Conservation (phyloP, 257 asterid genomes). For the Nemophila menziesii region DNA sequence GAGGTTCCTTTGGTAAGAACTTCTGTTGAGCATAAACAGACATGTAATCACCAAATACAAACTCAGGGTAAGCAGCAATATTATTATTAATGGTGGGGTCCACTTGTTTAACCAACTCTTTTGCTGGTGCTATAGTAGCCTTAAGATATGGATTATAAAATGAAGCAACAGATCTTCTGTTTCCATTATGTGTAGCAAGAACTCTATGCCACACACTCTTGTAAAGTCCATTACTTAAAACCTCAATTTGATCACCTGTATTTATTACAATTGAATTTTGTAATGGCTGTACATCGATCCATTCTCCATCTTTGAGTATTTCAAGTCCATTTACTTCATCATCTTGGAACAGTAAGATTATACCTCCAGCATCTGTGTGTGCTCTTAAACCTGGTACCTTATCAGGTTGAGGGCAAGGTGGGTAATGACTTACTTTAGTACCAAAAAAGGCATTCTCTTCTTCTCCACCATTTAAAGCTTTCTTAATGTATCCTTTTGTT, state of each 20-base stretch:
- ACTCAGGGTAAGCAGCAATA: slow-evolving; percentile 34
- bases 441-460: slow-evolving; percentile 52
- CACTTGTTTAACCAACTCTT: slow-evolving; percentile 12
- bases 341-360: slow-evolving; percentile 69
- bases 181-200: slow-evolving; percentile 34
- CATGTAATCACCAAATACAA: slow-evolving; percentile 76
- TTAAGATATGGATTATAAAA: slow-evolving; percentile 66
- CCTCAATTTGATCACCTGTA: slow-evolving; percentile 77
- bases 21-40: slow-evolving; percentile 55
- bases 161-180: slow-evolving; percentile 65
- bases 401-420: slow-evolving; percentile 71
- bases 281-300: slow-evolving; percentile 71
- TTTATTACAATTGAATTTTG: slow-evolving; percentile 57
- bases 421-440: slow-evolving; percentile 83
- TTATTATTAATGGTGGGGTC: neutral
- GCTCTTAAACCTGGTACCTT: slow-evolving; percentile 61
- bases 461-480: slow-evolving; percentile 45
- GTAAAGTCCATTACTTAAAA: slow-evolving; percentile 64
- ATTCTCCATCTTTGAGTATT: slow-evolving; percentile 51
- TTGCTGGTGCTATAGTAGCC: slow-evolving; percentile 64
- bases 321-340: slow-evolving; percentile 65
- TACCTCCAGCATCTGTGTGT: slow-evolving; percentile 91
- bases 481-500: slow-evolving; percentile 47
- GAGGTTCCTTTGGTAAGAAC: slow-evolving; percentile 72
- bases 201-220: slow-evolving; percentile 85